Conservation (phyloP, 352 stramenopile species). For the Pythium monospermum region DNA sequence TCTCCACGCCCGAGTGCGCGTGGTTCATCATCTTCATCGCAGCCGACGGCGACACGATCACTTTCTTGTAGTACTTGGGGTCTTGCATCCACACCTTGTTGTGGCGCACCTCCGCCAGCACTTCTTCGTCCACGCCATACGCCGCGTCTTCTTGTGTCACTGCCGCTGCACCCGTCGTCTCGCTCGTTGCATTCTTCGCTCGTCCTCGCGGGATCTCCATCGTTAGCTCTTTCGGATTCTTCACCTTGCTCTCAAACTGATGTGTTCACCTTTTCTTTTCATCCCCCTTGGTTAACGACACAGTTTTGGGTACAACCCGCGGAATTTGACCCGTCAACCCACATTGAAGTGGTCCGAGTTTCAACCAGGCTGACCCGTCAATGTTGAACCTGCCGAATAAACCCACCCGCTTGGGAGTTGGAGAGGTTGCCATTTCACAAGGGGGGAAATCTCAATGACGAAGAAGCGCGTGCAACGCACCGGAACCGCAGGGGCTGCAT, state of each 20-base stretch:
- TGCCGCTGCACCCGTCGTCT: constrained; percentile 17
- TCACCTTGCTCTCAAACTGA: not conserved
- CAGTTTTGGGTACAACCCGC: no score
- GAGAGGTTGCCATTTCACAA: not conserved
- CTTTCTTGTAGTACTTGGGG: constrained; percentile 95
- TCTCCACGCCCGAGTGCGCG: constrained; percentile 97
- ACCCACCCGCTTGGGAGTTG: constrained; percentile 7
- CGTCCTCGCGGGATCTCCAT: constrained; percentile 13
- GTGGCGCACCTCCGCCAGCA: constrained; percentile 79
- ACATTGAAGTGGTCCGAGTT: constrained; percentile 19
- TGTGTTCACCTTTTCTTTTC: constrained; percentile 1
- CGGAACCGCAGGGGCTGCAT: not conserved
- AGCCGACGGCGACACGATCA: constrained; percentile 91
- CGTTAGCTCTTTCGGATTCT: constrained; percentile 1
- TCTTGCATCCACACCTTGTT: constrained; percentile 90
- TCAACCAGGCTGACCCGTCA: not conserved
- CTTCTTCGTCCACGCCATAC: constrained; percentile 80
- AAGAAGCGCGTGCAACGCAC: constrained; percentile 34
- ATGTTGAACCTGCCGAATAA: not conserved
- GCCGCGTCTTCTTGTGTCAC: constrained; percentile 53
- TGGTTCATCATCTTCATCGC: constrained; percentile 98
- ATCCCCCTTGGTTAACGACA: not conserved
- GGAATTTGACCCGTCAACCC: no score
- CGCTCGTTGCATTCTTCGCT: constrained; percentile 10
- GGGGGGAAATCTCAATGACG: constrained; percentile 23